Conservation (phyloP, 805 yeast species). For the Komagataella ulmi region DNA sequence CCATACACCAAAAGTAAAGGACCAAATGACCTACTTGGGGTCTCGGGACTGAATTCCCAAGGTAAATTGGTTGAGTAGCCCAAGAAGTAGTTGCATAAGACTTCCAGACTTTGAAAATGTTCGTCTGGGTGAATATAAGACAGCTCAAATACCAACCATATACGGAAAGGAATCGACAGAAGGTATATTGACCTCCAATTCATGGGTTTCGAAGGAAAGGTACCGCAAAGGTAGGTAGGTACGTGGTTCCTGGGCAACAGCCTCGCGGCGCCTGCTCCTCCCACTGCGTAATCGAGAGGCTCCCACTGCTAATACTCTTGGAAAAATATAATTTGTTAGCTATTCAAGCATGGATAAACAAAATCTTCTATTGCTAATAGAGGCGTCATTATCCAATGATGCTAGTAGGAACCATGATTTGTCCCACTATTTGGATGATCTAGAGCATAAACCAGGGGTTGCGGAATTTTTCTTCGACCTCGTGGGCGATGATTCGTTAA, state of each 20-base stretch:
- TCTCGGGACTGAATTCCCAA: conserved; percentile 63
- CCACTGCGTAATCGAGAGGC: background rate
- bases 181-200: conserved; percentile 37
- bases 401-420: conserved; percentile 26
- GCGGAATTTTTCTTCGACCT: conserved; percentile 30
- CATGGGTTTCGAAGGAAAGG: background rate
- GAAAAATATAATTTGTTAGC: background rate
- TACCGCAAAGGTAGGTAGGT: background rate
- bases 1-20: conserved; percentile 60
- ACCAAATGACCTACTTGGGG: conserved; percentile 59
- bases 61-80: conserved; percentile 37
- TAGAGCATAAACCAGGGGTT: conserved; percentile 30
- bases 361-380: conserved; percentile 27
- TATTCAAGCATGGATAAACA: conserved; percentile 24
- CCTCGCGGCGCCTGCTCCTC: background rate
- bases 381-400: conserved; percentile 35
- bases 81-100: conserved; percentile 30
- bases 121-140: conserved; percentile 98
- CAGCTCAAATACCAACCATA: conserved; percentile 47
- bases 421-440: conserved; percentile 26
- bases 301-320: background rate
- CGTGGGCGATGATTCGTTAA: conserved; percentile 22
- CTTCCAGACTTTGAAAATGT: conserved; percentile 85
- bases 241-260: background rate
- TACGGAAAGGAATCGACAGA: conserved; percentile 29